These are phyloP conservation scores for Claviceps humidiphila DNA, from an alignment of 2,329 filamentous ascomycete species.

Conservation along the genomic window DNA sequence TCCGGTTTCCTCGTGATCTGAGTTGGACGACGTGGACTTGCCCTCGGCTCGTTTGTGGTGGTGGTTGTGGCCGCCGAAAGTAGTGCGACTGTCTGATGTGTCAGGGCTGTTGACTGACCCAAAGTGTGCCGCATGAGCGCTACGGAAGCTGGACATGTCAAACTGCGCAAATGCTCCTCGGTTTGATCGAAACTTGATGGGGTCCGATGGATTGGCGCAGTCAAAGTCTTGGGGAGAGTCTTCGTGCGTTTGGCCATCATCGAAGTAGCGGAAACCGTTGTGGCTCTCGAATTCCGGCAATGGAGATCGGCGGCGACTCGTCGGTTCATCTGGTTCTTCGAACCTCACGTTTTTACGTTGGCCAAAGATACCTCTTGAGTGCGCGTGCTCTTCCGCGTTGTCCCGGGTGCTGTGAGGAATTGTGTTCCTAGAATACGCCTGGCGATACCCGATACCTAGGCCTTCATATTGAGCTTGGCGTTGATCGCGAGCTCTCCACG, in stretches of 20 bases:
- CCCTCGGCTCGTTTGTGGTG: too few species aligned
- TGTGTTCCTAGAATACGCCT: neutral
- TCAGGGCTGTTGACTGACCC: neutral
- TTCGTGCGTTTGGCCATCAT: neutral
- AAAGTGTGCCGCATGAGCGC: neutral
- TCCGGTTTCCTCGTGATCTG: neutral
- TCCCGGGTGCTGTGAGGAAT: neutral
- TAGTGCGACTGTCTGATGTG: neutral
- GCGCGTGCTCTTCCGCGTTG: neutral
- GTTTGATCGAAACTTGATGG: neutral
- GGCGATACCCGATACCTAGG: neutral
- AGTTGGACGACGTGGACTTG: neutral
- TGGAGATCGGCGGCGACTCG: neutral
- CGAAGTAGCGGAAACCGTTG: neutral
- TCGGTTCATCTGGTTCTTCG: neutral
- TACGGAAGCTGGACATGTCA: slow-evolving; percentile 1
- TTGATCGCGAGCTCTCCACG: neutral
- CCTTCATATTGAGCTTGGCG: neutral
- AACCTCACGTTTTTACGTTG: neutral
- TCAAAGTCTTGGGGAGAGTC: neutral
- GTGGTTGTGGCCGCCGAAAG: neutral
- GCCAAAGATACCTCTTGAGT: neutral
- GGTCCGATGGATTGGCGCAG: neutral
- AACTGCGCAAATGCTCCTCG: slow-evolving; percentile 3
- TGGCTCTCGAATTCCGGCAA: neutral